Percentiles rank a stretch among this genome's conserved stretches.
Conservation (phyloP, 352 stramenopile genomes). For the Phytophthora ramorum region DNA sequence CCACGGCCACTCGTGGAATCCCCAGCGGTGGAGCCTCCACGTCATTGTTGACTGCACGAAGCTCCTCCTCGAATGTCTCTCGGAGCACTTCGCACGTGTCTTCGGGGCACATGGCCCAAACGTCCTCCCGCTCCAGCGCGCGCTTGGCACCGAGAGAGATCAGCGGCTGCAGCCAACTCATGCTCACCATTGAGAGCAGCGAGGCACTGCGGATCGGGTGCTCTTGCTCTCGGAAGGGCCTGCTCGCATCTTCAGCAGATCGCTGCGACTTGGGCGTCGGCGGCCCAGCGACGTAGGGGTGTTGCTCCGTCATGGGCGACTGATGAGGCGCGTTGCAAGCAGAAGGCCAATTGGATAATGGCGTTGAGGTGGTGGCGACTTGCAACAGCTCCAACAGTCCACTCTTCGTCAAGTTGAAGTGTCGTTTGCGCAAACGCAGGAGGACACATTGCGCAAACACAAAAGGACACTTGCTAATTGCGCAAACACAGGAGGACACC, state of each 20-base stretch:
- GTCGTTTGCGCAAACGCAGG: slow-evolving; percentile 20
- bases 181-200: slow-evolving; percentile 35
- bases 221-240: slow-evolving; percentile 29
- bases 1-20: slow-evolving; percentile 24
- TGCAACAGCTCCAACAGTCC: not conserved
- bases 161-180: slow-evolving; percentile 44
- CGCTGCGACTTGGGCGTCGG: slow-evolving; percentile 18
- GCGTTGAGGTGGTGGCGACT: not conserved
- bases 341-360: slow-evolving; percentile 24
- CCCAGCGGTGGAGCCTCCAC: slow-evolving; percentile 10
- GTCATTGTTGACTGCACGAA: slow-evolving; percentile 12
- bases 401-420: slow-evolving; percentile 22
- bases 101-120: slow-evolving; percentile 35
- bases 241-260: not conserved
- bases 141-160: slow-evolving; percentile 43
- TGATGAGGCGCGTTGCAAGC: not conserved
- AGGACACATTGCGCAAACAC: slow-evolving; percentile 23
- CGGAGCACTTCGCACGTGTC: slow-evolving; percentile 35
- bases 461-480: slow-evolving; percentile 3
- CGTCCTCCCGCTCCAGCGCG: slow-evolving; percentile 33
- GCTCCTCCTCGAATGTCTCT: slow-evolving; percentile 23
- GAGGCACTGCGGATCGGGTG: slow-evolving; percentile 38
- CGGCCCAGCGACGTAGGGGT: slow-evolving; percentile 15
- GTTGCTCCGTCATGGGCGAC: slow-evolving; percentile 4
- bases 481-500: no score